Evolutionary conservation across 495 filamentous ascomycete species (phyloP).

Genomic region (Hypoxylon fuscum): DNA sequence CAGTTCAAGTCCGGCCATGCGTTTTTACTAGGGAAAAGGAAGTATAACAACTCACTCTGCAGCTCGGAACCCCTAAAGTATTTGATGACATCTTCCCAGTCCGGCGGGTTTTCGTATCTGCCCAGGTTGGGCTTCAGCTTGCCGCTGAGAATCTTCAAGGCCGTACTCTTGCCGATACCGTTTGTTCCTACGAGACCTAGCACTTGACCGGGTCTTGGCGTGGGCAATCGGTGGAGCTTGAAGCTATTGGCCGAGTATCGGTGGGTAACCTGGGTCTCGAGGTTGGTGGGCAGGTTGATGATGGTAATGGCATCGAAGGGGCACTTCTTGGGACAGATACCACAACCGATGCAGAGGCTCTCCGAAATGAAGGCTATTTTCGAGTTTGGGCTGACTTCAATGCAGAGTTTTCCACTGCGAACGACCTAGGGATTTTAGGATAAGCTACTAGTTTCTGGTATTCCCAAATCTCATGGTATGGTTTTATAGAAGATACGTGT

Average conservation of each 20-base stretch:
- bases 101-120: conserved; percentile 92
- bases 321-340: conserved; percentile 99
- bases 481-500: too few species aligned
- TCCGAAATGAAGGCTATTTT: conserved; percentile 99
- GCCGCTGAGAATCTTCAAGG: conserved; percentile 95
- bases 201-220: conserved; percentile 95
- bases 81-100: conserved; percentile 98
- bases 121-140: conserved; percentile 98
- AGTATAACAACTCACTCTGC: conserved; percentile 73
- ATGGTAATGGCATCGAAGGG: conserved; percentile 99
- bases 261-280: conserved; percentile 96
- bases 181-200: conserved; percentile 97
- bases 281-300: conserved; percentile 98
- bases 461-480: background rate
- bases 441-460: conserved; percentile 17
- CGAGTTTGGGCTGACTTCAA: conserved; percentile 88
- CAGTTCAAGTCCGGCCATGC: conserved; percentile 1
- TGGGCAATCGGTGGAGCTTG: conserved; percentile 96
- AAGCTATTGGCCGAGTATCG: conserved; percentile 99
- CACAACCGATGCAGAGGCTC: conserved; percentile 93
- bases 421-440: conserved; percentile 63
- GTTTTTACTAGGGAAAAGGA: background rate
- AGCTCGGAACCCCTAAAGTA: conserved; percentile 97
- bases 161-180: conserved; percentile 99
- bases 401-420: conserved; percentile 95